A percentile compares a stretch with the other conserved stretches of the same genome.
These are phyloP conservation scores for Boletus semigastroideus DNA, from an alignment of 1,284 basidiomycete genomes.

Conservation along the genomic window DNA sequence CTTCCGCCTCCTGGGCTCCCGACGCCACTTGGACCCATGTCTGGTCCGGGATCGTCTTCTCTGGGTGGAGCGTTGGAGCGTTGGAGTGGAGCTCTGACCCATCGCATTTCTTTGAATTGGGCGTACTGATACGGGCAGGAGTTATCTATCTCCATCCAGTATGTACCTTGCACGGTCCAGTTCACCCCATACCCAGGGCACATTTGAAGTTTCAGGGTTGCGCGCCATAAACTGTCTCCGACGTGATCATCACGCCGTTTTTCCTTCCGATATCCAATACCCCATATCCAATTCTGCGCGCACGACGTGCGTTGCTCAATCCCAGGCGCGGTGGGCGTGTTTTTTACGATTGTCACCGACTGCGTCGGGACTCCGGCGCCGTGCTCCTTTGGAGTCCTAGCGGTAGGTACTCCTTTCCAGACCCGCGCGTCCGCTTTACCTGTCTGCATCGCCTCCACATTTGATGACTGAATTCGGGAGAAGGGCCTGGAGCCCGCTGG, in stretches of 20 bases:
- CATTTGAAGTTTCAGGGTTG: not conserved
- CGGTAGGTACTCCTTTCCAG: not conserved
- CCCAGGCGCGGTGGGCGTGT: not conserved
- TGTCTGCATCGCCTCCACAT: too few relatives aligned
- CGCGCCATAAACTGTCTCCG: not conserved
- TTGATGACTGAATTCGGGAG: not conserved
- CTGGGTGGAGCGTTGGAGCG: not conserved
- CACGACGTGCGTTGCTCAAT: not conserved
- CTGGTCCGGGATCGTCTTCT: not conserved
- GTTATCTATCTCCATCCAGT: constrained; percentile 11
- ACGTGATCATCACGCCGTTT: constrained; percentile 16
- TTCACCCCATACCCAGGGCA: not conserved
- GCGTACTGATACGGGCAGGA: not conserved
- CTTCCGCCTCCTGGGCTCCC: constrained; percentile 2
- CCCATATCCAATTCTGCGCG: not conserved
- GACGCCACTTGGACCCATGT: not conserved
- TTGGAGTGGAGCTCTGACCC: not conserved
- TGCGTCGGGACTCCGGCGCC: not conserved
- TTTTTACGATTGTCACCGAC: not conserved
- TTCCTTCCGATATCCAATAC: not conserved
- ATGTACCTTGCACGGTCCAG: not conserved
- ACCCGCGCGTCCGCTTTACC: not conserved
- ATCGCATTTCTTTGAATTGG: not conserved
- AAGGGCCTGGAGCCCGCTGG: not conserved
- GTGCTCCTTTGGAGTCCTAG: not conserved